phyloP scores from a whole-genome alignment of 192 early-diverging fungal genomes.

The Chytriomyces hyalinus region DNA sequence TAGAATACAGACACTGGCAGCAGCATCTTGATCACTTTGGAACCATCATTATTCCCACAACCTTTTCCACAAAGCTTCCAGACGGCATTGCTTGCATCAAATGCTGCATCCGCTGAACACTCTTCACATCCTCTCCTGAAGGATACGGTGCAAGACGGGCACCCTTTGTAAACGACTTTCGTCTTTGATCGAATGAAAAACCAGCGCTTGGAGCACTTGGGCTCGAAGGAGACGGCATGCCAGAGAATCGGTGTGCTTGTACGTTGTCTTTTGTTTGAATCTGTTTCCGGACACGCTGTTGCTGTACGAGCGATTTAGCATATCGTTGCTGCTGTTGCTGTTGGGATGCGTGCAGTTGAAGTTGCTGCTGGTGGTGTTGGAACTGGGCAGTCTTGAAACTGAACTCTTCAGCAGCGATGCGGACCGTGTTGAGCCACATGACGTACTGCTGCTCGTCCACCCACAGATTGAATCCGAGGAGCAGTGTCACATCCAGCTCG shows the following conservation, averaged over 20 bases:
- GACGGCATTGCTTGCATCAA: not conserved
- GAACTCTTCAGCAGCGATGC: conserved; percentile 12
- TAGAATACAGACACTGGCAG: not conserved
- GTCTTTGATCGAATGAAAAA: too few species aligned
- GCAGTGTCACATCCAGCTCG: conserved; percentile 14
- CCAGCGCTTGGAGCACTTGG: too few species aligned
- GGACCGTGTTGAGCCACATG: not conserved
- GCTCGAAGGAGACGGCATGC: too few species aligned
- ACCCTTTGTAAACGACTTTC: too few species aligned
- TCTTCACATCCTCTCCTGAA: too few species aligned
- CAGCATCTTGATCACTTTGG: not conserved
- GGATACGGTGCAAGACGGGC: too few species aligned
- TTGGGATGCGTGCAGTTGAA: too few species aligned
- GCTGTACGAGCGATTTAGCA: not conserved
- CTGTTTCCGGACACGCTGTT: not conserved
- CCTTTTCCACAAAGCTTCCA: not conserved
- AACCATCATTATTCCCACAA: not conserved
- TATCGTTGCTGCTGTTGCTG: too few species aligned
- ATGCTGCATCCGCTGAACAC: not conserved
- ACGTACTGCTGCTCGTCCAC: not conserved
- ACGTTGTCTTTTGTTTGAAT: too few species aligned
- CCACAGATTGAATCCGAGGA: conserved; percentile 30
- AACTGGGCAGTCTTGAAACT: not conserved
- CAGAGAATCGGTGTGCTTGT: too few species aligned
- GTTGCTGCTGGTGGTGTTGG: not conserved